Conservation (phyloP, 768 basidiomycete genomes). For the Tylopilus felleus region DNA sequence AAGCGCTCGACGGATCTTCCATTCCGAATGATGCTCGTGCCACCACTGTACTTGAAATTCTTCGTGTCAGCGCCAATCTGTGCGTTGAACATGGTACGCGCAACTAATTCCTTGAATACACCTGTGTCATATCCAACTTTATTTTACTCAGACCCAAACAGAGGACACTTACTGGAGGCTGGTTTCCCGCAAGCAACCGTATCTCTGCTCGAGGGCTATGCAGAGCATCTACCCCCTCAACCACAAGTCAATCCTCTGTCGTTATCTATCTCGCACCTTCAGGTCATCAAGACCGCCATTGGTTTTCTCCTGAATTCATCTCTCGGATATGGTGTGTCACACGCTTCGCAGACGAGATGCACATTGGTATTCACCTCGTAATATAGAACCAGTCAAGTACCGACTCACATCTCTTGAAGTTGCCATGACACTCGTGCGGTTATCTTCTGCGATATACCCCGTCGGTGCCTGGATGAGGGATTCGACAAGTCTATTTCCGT, state of each 20-base stretch:
- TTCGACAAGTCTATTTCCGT: conserved; percentile 20
- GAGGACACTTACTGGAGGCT: conserved; percentile 65
- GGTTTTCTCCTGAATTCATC: conserved; percentile 78
- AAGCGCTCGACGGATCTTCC: conserved; percentile 48
- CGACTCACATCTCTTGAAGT: conserved; percentile 68
- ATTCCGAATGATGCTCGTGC: conserved; percentile 46
- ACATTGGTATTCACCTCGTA: conserved; percentile 2
- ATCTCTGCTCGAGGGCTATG: conserved; percentile 65
- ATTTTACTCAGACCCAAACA: conserved; percentile 60
- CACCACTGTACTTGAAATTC: conserved; percentile 58
- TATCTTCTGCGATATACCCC: conserved; percentile 71
- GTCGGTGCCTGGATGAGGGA: conserved; percentile 59
- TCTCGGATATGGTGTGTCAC: conserved; percentile 64
- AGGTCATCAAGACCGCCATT: conserved; percentile 71
- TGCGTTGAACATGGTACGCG: conserved; percentile 77
- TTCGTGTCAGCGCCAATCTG: conserved; percentile 78
- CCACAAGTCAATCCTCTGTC: conserved; percentile 42
- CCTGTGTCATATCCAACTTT: conserved; percentile 3
- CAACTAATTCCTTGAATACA: neutral
- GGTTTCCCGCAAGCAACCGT: conserved; percentile 66
- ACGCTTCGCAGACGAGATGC: neutral
- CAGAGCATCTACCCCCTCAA: conserved; percentile 39
- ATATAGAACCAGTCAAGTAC: conserved; percentile 65
- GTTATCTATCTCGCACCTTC: conserved; percentile 60
- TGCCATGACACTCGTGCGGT: conserved; percentile 61